Conservation (phyloP, 2,329 filamentous ascomycete species). For the Alternaria brassicae region DNA sequence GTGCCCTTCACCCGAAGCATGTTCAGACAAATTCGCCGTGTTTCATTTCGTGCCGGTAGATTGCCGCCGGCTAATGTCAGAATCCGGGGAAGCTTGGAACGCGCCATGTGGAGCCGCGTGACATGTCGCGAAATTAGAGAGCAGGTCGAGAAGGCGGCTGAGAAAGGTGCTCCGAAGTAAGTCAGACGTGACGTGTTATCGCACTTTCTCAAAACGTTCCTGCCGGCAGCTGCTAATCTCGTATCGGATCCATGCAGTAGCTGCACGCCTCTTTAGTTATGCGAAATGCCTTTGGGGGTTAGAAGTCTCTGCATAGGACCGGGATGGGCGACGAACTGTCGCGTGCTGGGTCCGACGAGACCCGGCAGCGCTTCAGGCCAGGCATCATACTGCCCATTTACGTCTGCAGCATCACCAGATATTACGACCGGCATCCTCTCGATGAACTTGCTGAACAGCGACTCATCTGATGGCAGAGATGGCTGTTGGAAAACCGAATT, state of each 20-base stretch:
- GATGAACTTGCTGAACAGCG: background rate
- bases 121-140: background rate
- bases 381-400: background rate
- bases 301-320: background rate
- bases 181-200: background rate
- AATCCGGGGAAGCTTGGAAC: conserved; percentile 13
- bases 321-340: background rate
- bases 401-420: background rate
- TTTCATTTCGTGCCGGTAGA: conserved; percentile 1
- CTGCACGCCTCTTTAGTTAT: background rate
- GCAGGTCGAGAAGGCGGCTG: background rate
- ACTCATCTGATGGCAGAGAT: background rate
- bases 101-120: conserved; percentile 11
- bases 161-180: background rate
- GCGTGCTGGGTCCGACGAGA: background rate
- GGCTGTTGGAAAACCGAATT: conserved; percentile 18
- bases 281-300: background rate
- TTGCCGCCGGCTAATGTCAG: conserved; percentile 37
- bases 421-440: background rate
- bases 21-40: conserved; percentile 6
- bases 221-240: background rate
- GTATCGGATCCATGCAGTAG: background rate
- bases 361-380: background rate
- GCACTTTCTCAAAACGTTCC: background rate
- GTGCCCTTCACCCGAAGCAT: conserved; percentile 28